phyloP scores from a whole-genome alignment of 202 grass and related monocot genomes.

The Bolboschoenoplectus hybrid region DNA sequence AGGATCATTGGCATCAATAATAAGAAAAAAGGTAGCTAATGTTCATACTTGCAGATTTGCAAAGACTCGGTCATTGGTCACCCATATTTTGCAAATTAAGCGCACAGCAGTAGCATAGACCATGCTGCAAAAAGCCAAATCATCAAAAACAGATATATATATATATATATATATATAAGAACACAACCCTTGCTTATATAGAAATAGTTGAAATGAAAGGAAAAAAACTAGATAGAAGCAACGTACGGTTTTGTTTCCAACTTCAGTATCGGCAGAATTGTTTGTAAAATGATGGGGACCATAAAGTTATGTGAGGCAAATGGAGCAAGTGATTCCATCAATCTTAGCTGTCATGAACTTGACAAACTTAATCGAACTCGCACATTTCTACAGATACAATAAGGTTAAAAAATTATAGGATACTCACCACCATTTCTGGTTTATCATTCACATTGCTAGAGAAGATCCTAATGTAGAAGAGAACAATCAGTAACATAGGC shows the following conservation, averaged over 20 bases:
- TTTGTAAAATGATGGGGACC: slow-evolving; percentile 78
- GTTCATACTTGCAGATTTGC: slow-evolving; percentile 89
- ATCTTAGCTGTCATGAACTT: slow-evolving; percentile 59
- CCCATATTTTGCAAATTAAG: slow-evolving; percentile 91
- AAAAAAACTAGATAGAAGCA: slow-evolving; percentile 35
- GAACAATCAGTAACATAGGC: slow-evolving; percentile 68
- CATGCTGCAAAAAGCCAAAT: slow-evolving; percentile 49
- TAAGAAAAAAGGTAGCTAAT: slow-evolving; percentile 31
- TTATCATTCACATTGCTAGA: slow-evolving; percentile 46
- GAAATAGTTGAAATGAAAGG: slow-evolving; percentile 15
- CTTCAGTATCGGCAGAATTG: slow-evolving; percentile 76
- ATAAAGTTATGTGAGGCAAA: slow-evolving; percentile 73
- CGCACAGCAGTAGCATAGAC: slow-evolving; percentile 74
- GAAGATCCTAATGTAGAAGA: slow-evolving; percentile 79
- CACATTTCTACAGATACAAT: slow-evolving; percentile 38
- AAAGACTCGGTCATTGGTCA: slow-evolving; percentile 72
- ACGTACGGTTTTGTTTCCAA: slow-evolving; percentile 70
- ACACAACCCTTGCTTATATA: neutral
- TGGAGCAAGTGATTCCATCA: slow-evolving; percentile 81
- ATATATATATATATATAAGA: neutral
- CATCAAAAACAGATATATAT: slow-evolving; percentile 14
- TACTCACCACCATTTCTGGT: slow-evolving; percentile 66
- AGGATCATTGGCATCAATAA: slow-evolving; percentile 3
- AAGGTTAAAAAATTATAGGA: slow-evolving; percentile 40
- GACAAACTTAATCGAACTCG: slow-evolving; percentile 33